A percentile compares a stretch with the other conserved stretches of the same genome.
Conservation (phyloP, 148 eudicot species). For the Selenicereus undatus region DNA sequence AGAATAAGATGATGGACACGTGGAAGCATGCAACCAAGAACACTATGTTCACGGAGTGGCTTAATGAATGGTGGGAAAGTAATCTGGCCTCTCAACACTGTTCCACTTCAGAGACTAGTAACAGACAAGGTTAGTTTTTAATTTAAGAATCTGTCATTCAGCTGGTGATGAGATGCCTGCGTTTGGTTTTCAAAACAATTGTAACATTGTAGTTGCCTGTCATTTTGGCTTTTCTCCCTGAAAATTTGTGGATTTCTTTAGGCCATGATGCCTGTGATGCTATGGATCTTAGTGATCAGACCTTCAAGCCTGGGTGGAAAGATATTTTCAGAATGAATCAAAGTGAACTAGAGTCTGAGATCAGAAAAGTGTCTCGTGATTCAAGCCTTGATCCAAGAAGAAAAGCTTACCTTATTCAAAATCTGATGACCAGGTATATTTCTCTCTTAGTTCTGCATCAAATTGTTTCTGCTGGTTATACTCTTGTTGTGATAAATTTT, state of each 20-base stretch:
- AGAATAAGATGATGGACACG: slow-evolving; percentile 94
- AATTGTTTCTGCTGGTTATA: slow-evolving; percentile 4
- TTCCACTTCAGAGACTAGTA: slow-evolving; percentile 43
- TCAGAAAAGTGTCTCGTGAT: slow-evolving; percentile 93
- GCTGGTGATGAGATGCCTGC: slow-evolving; percentile 8
- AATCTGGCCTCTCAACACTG: slow-evolving; percentile 49
- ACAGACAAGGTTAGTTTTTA: slow-evolving; percentile 49
- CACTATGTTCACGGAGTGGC: slow-evolving; percentile 99
- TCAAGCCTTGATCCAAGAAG: slow-evolving; percentile 95
- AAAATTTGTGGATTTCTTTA: slow-evolving; percentile 21
- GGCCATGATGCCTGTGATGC: slow-evolving; percentile 58
- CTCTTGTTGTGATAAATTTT: slow-evolving; percentile 13
- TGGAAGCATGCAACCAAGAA: slow-evolving; percentile 97
- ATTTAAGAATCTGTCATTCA: slow-evolving; percentile 4
- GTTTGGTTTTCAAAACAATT: not conserved
- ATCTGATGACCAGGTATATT: slow-evolving; percentile 88
- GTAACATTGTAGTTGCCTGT: not conserved
- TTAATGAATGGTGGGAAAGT: slow-evolving; percentile 94
- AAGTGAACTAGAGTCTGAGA: slow-evolving; percentile 94
- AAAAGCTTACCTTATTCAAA: slow-evolving; percentile 88
- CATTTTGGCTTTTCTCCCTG: not conserved
- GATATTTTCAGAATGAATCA: slow-evolving; percentile 99
- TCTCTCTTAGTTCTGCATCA: not conserved
- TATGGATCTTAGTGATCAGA: slow-evolving; percentile 58
- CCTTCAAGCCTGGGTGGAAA: slow-evolving; percentile 99